Evolutionary conservation across 2,329 filamentous ascomycete species (phyloP).

Genomic region (Alternaria viburni): DNA sequence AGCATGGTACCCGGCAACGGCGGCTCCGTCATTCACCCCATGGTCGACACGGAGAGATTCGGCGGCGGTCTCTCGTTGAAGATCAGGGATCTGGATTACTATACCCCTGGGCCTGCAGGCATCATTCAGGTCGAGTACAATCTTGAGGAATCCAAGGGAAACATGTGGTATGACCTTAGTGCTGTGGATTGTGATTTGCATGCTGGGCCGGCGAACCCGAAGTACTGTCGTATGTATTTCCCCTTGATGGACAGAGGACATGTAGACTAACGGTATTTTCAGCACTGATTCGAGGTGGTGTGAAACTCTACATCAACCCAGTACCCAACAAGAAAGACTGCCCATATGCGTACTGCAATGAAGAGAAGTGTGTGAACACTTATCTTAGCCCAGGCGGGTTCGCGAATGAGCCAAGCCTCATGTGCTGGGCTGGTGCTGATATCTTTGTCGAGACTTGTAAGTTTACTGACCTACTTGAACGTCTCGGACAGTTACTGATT

Average conservation of each 20-base stretch:
- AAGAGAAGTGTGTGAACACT: conserved; percentile 12
- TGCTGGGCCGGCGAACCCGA: conserved; percentile 11
- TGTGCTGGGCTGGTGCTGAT: conserved; percentile 24
- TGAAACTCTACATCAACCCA: conserved; percentile 17
- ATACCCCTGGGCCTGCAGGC: conserved; percentile 20
- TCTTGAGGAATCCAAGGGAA: conserved; percentile 8
- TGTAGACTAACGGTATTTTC: neutral
- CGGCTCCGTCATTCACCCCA: conserved; percentile 11
- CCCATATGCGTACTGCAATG: conserved; percentile 14
- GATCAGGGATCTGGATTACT: conserved; percentile 28
- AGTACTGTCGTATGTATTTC: conserved; percentile 20
- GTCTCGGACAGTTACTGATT: neutral
- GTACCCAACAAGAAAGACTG: conserved; percentile 1
- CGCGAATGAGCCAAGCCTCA: conserved; percentile 24
- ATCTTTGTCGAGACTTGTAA: conserved; percentile 26
- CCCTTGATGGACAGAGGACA: too few relatives aligned
- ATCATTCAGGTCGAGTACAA: conserved; percentile 35
- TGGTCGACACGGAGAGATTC: conserved; percentile 13
- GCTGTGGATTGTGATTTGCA: conserved; percentile 23
- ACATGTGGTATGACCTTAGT: conserved; percentile 32
- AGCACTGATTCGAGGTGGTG: conserved; percentile 26
- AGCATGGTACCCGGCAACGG: conserved; percentile 12
- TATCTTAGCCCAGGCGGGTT: conserved; percentile 23
- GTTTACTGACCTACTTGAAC: neutral
- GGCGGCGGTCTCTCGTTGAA: conserved; percentile 27